Conservation (phyloP, 2,329 filamentous ascomycete genomes). For the Neonectria sp. region DNA sequence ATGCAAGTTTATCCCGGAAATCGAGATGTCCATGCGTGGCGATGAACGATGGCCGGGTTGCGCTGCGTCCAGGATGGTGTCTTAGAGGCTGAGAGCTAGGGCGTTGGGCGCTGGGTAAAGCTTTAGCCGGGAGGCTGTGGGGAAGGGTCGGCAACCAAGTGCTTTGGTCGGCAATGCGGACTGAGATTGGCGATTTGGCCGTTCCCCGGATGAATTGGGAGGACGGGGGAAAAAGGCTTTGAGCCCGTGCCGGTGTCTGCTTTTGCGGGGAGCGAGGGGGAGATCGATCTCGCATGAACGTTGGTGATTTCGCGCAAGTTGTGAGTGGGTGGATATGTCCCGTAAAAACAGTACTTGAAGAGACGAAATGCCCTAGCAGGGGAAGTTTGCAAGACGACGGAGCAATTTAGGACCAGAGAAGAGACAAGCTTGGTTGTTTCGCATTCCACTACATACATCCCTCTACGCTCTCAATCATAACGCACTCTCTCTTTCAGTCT, state of each 20-base stretch:
- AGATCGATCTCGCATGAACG: constrained; percentile 36
- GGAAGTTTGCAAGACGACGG: background rate
- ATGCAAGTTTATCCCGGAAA: constrained; percentile 21
- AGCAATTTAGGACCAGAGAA: background rate
- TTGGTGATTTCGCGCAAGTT: constrained; percentile 8
- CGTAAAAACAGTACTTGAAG: background rate
- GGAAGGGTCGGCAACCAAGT: background rate
- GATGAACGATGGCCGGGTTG: background rate
- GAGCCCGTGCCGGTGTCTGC: constrained; percentile 21
- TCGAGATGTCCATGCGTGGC: constrained; percentile 7
- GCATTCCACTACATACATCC: background rate
- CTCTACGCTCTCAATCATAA: background rate
- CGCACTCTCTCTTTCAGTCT: background rate
- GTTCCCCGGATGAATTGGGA: constrained; percentile 28
- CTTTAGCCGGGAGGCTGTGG: constrained; percentile 18
- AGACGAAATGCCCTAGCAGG: background rate
- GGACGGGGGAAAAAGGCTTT: constrained; percentile 21
- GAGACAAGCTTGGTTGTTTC: background rate
- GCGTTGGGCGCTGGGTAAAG: constrained; percentile 8
- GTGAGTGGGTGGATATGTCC: constrained; percentile 9
- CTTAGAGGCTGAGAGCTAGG: background rate
- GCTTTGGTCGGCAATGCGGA: background rate
- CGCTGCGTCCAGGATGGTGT: background rate
- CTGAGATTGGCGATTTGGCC: background rate
- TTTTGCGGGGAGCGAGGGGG: constrained; percentile 15